Base-by-base conservation (phyloP, 768 basidiomycete species). In the Boletellus emodensis region DNA sequence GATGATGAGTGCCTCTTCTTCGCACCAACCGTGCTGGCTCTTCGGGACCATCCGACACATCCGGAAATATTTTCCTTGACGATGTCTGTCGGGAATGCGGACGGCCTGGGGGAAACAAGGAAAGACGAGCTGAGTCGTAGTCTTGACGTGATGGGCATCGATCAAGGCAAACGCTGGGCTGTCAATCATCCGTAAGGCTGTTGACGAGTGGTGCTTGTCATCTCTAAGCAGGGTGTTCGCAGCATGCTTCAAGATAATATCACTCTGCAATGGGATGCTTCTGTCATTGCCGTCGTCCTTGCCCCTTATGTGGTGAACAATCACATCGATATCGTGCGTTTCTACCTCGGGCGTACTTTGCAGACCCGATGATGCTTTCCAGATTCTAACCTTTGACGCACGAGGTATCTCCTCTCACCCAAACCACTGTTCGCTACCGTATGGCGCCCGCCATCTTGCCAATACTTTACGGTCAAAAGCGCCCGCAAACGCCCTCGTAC, bases 1-100 rank as follows among this genome's bases (percentile, higher is more conserved):
- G 94, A 96, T 63, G 94, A 97, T 64, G 94, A 96, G 71, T 84
- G 83, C 65, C 80, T 94, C 77, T 97, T 97, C 76, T 97, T 97
- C 65, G 83, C 84, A 4, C 94, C 94, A 0, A 93, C 90, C 0
- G 66, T 95, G 13, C 70, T 85, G 30, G 75, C 78, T 3, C 73
- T 94, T 30, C 55, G 40, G 36, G 52, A 61, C 32, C 32, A 54
- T 35, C 47, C 53, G 35, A 41, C 46, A 20, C 48, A 53, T 2
- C 56, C 64, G 17, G 69, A 78, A 18, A 62, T 87, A 0, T 80
- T 72, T 55, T 87, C 80, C 0, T 62, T 94, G 15, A 93, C 90
- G 52, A 62, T 97, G 47, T 93, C 90, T 6, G 72, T 69, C 18
- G 93, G 94, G 15, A 77, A 95, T 62, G 85, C 87, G 13, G 84